A percentile compares a stretch with the other conserved stretches of the same genome.
phyloP scores from a whole-genome alignment of 495 filamentous ascomycete species.

The Evansstolkia leycettana region DNA sequence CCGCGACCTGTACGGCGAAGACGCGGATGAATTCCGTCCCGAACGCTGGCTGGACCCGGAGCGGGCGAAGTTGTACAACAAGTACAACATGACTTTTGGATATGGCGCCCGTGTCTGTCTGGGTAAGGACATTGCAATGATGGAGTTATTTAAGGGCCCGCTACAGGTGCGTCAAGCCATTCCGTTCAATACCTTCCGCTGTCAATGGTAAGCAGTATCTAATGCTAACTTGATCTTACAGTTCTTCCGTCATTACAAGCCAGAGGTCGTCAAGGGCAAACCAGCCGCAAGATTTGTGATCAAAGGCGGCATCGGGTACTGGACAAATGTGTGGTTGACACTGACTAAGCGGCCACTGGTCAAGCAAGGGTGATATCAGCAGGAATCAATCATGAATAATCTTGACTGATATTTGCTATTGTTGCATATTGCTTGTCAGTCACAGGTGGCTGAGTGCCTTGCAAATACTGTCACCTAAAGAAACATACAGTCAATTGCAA shows the following conservation, averaged over 20 bases:
- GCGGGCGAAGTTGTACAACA: constrained; percentile 33
- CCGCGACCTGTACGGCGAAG: constrained; percentile 35
- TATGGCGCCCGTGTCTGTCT: constrained; percentile 42
- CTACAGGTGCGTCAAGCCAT: constrained; percentile 37
- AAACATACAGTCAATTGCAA: too few species aligned
- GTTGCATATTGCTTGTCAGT: too few species aligned
- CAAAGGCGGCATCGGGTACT: constrained; percentile 37
- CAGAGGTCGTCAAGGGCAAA: constrained; percentile 16
- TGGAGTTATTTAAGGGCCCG: constrained; percentile 43
- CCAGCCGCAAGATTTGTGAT: constrained; percentile 26
- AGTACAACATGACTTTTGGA: constrained; percentile 41
- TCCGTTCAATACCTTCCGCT: neutral
- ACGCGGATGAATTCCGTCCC: constrained; percentile 26
- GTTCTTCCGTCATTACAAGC: constrained; percentile 28
- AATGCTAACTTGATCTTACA: constrained; percentile 6
- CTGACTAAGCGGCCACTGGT: constrained; percentile 18
- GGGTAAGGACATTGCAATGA: constrained; percentile 41
- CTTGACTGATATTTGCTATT: too few species aligned
- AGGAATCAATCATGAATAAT: too few species aligned
- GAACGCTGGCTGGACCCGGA: constrained; percentile 33
- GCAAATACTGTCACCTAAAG: too few species aligned
- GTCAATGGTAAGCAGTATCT: neutral
- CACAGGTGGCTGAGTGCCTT: too few species aligned
- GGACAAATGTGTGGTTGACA: constrained; percentile 34
- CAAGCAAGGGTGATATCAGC: too few species aligned